Conservation (phyloP, 768 basidiomycete genomes). For the Naganishia antarctica region DNA sequence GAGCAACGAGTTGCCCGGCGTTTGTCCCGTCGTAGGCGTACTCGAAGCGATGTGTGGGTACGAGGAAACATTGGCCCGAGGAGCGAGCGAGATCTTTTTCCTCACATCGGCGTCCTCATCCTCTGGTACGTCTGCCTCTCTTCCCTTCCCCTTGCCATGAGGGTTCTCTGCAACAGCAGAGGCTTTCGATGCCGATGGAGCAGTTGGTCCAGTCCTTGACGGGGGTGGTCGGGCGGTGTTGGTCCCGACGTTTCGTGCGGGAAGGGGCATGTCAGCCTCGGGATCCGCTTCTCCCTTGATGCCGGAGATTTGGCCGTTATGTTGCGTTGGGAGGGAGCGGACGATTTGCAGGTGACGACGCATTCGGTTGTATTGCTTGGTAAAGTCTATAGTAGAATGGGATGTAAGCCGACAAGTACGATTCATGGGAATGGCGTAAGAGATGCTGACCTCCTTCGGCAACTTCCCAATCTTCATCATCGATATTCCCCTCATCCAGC, state of each 20-base stretch:
- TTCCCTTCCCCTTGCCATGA: constrained; percentile 9
- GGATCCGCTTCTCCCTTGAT: constrained; percentile 27
- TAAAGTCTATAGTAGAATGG: constrained; percentile 69
- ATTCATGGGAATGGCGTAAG: background rate
- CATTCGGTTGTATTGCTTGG: constrained; percentile 94
- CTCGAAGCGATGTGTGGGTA: constrained; percentile 61
- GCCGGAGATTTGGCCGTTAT: constrained; percentile 55
- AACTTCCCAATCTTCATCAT: constrained; percentile 50
- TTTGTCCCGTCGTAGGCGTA: background rate
- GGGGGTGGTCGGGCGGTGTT: constrained; percentile 31
- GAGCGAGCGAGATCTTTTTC: constrained; percentile 53
- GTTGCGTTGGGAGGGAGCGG: constrained; percentile 58
- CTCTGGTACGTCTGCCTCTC: background rate
- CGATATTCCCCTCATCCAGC: constrained; percentile 38
- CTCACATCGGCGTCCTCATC: constrained; percentile 1
- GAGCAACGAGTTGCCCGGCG: constrained; percentile 8
- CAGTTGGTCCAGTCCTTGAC: background rate
- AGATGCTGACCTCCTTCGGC: constrained; percentile 43
- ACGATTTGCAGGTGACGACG: constrained; percentile 70
- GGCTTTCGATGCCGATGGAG: background rate
- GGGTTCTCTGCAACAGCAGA: constrained; percentile 11
- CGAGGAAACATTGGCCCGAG: constrained; percentile 68
- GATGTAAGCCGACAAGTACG: no score
- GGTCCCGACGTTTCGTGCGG: constrained; percentile 47
- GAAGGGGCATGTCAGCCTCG: constrained; percentile 54